These are phyloP conservation scores for Pythium myriotylum DNA, from an alignment of 352 stramenopile species.

Conservation along the genomic window DNA sequence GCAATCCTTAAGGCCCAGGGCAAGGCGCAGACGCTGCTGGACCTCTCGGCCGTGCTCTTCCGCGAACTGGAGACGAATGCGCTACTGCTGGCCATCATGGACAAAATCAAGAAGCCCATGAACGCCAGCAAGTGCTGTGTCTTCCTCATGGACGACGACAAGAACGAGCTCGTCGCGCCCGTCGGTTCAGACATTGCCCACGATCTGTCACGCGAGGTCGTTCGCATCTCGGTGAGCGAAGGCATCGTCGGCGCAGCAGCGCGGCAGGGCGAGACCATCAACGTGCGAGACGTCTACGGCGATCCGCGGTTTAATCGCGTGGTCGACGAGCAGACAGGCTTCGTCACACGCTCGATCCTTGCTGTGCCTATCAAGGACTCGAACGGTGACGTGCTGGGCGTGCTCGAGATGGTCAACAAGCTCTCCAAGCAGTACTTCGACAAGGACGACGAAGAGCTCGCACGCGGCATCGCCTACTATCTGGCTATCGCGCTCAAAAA, in stretches of 20 bases:
- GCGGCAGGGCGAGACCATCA: conserved; percentile 68
- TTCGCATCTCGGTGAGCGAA: conserved; percentile 56
- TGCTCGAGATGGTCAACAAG: conserved; percentile 73
- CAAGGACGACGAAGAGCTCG: conserved; percentile 67
- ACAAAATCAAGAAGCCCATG: conserved; percentile 58
- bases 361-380: conserved; percentile 82
- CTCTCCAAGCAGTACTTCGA: conserved; percentile 73
- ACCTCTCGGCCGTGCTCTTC: conserved; percentile 67
- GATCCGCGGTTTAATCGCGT: conserved; percentile 67
- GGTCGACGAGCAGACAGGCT: conserved; percentile 65
- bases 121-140: conserved; percentile 58
- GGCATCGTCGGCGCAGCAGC: conserved; percentile 65
- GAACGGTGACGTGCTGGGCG: conserved; percentile 60
- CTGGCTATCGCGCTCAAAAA: conserved; percentile 73
- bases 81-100: conserved; percentile 55
- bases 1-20: conserved; percentile 53
- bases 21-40: conserved; percentile 67
- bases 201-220: conserved; percentile 44
- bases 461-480: conserved; percentile 63
- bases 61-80: conserved; percentile 63
- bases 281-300: conserved; percentile 72
- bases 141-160: conserved; percentile 66
- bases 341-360: conserved; percentile 73
- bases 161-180: conserved; percentile 55
- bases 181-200: conserved; percentile 45